These are phyloP conservation scores for Talinum fruticosum DNA, from an alignment of 148 eudicot species.

Conservation along the genomic window DNA sequence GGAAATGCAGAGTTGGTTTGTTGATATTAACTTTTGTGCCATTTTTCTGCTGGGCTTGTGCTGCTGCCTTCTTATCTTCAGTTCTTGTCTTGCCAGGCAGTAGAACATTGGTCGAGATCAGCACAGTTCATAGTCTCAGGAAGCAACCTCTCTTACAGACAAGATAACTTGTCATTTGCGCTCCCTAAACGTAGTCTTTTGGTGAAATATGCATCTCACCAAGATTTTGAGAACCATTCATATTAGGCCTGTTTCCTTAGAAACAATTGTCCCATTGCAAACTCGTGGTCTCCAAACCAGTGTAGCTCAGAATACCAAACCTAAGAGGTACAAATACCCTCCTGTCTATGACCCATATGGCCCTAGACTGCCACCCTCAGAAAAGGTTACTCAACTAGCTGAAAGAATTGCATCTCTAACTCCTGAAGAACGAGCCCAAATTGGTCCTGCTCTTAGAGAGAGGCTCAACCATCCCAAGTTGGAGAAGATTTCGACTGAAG, in stretches of 20 bases:
- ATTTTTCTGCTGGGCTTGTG: neutral
- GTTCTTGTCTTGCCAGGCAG: neutral
- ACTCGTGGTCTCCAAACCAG: constrained; percentile 57
- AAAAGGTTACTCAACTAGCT: constrained; percentile 71
- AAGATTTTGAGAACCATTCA: constrained; percentile 35
- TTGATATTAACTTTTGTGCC: neutral
- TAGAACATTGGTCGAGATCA: neutral
- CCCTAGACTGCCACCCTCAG: constrained; percentile 84
- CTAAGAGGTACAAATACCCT: constrained; percentile 64
- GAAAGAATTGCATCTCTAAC: constrained; percentile 62
- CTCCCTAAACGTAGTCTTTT: neutral
- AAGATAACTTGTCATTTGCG: neutral
- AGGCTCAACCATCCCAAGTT: constrained; percentile 64
- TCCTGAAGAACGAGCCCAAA: constrained; percentile 67
- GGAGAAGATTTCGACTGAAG: constrained; percentile 60
- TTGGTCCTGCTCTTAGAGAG: constrained; percentile 58
- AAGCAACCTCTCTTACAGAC: neutral
- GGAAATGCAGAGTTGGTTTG: neutral
- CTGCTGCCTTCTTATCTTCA: neutral
- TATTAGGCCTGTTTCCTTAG: constrained; percentile 25
- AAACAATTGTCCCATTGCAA: constrained; percentile 36
- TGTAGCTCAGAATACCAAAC: constrained; percentile 53
- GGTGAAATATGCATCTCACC: constrained; percentile 44
- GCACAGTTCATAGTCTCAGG: neutral
- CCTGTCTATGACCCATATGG: constrained; percentile 73